phyloP scores from a whole-genome alignment of 495 filamentous ascomycete genomes.

The Lindgomyces ingoldianus region DNA sequence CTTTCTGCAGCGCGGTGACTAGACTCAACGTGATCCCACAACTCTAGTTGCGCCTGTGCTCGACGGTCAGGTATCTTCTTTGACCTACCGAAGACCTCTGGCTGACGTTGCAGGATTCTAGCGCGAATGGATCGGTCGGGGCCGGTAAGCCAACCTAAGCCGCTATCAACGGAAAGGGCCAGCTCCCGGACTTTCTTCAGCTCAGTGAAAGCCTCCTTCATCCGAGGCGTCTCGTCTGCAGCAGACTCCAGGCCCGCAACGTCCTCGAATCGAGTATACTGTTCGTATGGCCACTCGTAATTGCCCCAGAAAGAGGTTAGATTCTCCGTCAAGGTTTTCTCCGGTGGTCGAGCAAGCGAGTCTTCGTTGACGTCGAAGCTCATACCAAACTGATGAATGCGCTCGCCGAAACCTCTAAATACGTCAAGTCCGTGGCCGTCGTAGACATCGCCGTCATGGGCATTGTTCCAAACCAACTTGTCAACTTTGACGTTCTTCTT shows the following conservation, averaged over 20 bases:
- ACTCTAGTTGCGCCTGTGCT: conserved; percentile 33
- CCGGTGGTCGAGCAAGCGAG: conserved; percentile 43
- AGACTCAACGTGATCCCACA: conserved; percentile 41
- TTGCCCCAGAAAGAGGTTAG: conserved; percentile 53
- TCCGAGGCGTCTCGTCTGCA: conserved; percentile 54
- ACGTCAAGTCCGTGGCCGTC: conserved; percentile 51
- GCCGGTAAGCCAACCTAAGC: conserved; percentile 57
- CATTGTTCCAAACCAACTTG: conserved; percentile 38
- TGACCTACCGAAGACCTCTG: conserved; percentile 39
- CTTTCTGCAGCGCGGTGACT: conserved; percentile 18
- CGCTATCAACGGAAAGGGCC: conserved; percentile 57
- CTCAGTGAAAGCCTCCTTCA: conserved; percentile 52
- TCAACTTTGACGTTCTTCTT: conserved; percentile 41
- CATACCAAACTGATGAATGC: conserved; percentile 56
- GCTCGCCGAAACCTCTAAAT: conserved; percentile 52
- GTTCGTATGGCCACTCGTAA: conserved; percentile 54
- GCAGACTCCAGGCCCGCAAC: conserved; percentile 53
- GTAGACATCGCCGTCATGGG: conserved; percentile 42
- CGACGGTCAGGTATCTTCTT: conserved; percentile 32
- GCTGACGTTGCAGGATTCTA: conserved; percentile 33
- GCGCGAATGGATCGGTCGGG: conserved; percentile 45
- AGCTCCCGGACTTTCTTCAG: conserved; percentile 51
- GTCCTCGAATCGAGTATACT: conserved; percentile 53
- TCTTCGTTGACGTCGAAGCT: conserved; percentile 57
- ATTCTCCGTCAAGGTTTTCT: conserved; percentile 48